Percentiles rank a stretch among this genome's conserved stretches.
phyloP scores from a whole-genome alignment of 2,329 filamentous ascomycete species.

The Plenodomus lindquistii region DNA sequence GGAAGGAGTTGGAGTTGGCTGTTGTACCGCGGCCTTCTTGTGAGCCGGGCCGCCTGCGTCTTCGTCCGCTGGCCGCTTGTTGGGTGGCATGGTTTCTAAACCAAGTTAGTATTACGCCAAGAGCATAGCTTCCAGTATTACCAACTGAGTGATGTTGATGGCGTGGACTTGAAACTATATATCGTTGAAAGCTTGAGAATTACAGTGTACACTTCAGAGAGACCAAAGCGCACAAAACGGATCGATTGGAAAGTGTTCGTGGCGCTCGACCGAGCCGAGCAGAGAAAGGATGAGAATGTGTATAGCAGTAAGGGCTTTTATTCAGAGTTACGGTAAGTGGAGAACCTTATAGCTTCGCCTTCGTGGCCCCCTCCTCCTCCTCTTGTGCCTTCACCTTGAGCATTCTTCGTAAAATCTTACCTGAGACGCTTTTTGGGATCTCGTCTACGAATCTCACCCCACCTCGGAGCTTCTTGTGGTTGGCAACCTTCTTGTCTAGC shows the following conservation, averaged over 20 bases:
- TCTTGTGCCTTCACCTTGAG: constrained; percentile 49
- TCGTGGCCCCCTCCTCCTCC: constrained; percentile 43
- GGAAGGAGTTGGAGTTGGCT: no score
- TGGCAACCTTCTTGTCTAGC: constrained; percentile 49
- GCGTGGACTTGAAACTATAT: no score
- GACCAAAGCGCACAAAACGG: no score
- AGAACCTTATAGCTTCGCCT: constrained; percentile 48
- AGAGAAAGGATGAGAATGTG: not conserved
- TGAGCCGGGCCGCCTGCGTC: no score
- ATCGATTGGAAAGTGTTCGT: no score
- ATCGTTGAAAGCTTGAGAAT: not conserved
- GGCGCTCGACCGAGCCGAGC: no score
- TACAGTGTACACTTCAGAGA: no score
- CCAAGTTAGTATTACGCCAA: no score
- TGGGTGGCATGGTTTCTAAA: no score
- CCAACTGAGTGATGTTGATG: no score
- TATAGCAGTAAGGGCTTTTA: not conserved
- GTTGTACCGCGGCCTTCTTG: not conserved
- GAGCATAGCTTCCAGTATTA: no score
- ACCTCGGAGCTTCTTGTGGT: constrained; percentile 53
- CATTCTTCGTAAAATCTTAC: constrained; percentile 53
- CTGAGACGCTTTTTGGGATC: constrained; percentile 53
- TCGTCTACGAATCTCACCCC: constrained; percentile 53
- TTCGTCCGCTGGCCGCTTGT: no score
- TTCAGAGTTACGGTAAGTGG: constrained; percentile 1